Conservation (phyloP, 352 stramenopile species). For the Globisporangium takayamanum region DNA sequence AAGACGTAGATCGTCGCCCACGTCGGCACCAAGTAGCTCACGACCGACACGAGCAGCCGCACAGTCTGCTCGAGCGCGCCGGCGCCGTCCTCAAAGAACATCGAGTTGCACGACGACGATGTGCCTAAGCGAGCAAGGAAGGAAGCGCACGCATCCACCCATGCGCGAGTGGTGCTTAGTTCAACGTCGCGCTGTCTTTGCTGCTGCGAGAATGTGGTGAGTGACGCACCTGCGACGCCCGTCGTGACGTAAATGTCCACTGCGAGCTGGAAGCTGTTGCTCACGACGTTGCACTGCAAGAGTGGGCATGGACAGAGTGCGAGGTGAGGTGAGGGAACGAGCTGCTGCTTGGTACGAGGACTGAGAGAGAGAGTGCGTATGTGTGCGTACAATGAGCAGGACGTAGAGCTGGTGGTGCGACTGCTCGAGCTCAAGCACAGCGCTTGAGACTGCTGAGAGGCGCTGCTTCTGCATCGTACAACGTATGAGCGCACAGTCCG, state of each 20-base stretch:
- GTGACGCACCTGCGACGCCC: constrained; percentile 27
- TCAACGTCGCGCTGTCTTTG: constrained; percentile 10
- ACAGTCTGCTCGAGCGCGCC: constrained; percentile 48
- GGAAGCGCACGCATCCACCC: not conserved
- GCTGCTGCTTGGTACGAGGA: not conserved
- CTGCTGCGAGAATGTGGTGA: not conserved
- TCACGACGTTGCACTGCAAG: constrained; percentile 56
- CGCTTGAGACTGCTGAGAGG: constrained; percentile 19
- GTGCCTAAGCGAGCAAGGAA: constrained; percentile 11
- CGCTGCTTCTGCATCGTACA: constrained; percentile 24
- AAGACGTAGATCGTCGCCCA: constrained; percentile 71
- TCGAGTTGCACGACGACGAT: constrained; percentile 43
- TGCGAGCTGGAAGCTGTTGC: constrained; percentile 43
- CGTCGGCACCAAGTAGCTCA: constrained; percentile 53
- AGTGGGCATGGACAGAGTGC: not conserved
- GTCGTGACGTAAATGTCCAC: constrained; percentile 64
- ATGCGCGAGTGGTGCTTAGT: not conserved
- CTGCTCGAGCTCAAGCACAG: constrained; percentile 48
- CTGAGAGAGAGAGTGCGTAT: not conserved
- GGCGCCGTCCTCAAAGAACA: constrained; percentile 66
- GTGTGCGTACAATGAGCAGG: constrained; percentile 44
- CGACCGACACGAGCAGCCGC: constrained; percentile 41
- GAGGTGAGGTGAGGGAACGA: not conserved
- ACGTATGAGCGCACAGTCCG: not conserved
- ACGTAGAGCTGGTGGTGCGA: constrained; percentile 65